These are phyloP conservation scores for Candida alai DNA, from an alignment of 805 yeast genomes.

Conservation along the genomic window DNA sequence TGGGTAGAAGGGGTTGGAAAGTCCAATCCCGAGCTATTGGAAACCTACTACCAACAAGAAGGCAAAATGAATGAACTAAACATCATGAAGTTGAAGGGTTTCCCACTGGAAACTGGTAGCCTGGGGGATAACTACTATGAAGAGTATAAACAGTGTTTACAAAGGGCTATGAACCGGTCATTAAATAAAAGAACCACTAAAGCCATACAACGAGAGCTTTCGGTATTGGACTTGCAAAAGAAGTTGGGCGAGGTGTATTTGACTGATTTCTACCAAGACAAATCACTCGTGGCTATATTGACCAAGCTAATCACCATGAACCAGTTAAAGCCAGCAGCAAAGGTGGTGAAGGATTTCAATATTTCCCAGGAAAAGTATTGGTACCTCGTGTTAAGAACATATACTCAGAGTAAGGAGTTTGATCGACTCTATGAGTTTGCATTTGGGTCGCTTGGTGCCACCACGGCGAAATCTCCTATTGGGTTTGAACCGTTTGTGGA, in stretches of 20 bases:
- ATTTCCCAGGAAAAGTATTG: conserved; percentile 29
- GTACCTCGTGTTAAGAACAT: conserved; percentile 30
- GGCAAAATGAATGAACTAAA: conserved; percentile 23
- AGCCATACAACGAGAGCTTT: conserved; percentile 25
- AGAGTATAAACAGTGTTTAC: conserved; percentile 21
- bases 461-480: conserved; percentile 57
- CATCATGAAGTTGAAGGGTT: conserved; percentile 15
- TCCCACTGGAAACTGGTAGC: conserved; percentile 13
- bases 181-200: conserved; percentile 18
- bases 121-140: conserved; percentile 18
- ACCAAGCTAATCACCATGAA: conserved; percentile 28
- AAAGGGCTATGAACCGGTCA: conserved; percentile 17
- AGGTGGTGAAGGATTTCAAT: conserved; percentile 30
- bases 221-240: conserved; percentile 29
- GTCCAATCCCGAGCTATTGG: conserved; percentile 18
- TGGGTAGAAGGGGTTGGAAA: conserved; percentile 33
- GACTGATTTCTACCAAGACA: conserved; percentile 23
- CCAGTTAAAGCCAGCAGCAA: conserved; percentile 33
- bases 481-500: conserved; percentile 65
- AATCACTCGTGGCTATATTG: conserved; percentile 24
- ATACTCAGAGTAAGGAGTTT: conserved; percentile 26
- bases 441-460: conserved; percentile 13
- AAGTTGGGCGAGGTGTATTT: conserved; percentile 32
- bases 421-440: conserved; percentile 33
- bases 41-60: conserved; percentile 28